Conservation (phyloP, 2,329 filamentous ascomycete genomes). For the Endoconidiophora laricicola region DNA sequence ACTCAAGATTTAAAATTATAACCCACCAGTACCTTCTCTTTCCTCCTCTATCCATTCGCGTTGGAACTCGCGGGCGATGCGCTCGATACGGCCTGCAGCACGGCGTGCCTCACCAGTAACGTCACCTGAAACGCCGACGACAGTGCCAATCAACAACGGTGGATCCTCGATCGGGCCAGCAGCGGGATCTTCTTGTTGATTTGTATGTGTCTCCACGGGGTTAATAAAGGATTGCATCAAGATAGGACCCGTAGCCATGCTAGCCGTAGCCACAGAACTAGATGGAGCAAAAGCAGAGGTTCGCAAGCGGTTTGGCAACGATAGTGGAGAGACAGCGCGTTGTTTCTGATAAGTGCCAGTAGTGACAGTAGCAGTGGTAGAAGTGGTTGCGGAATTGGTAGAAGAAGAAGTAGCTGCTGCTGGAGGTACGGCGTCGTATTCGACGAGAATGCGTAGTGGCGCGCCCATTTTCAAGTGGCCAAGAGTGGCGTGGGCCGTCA, state of each 20-base stretch:
- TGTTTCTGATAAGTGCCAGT: neutral
- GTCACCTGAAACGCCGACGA: slow-evolving; percentile 33
- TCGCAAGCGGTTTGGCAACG: neutral
- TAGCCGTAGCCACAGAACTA: neutral
- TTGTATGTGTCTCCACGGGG: slow-evolving; percentile 1
- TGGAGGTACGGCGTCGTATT: slow-evolving; percentile 17
- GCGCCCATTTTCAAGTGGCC: slow-evolving; percentile 35
- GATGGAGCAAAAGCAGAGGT: neutral
- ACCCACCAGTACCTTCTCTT: neutral
- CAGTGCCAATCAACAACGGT: slow-evolving; percentile 37
- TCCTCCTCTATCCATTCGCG: slow-evolving; percentile 30
- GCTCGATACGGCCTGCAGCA: slow-evolving; percentile 36
- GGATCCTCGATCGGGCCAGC: slow-evolving; percentile 18
- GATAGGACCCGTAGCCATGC: slow-evolving; percentile 3
- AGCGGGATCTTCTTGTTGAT: slow-evolving; percentile 17
- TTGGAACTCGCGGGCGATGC: slow-evolving; percentile 38
- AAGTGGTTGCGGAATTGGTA: neutral
- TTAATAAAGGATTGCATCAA: slow-evolving; percentile 12
- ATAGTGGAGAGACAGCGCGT: neutral
- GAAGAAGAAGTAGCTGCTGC: no score
- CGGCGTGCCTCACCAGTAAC: slow-evolving; percentile 33
- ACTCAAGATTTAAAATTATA: neutral
- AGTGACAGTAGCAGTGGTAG: neutral
- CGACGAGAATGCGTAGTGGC: slow-evolving; percentile 41
- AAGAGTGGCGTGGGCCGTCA: slow-evolving; percentile 36